A percentile compares a stretch with the other conserved stretches of the same genome.
Conservation (phyloP, 2,329 filamentous ascomycete genomes). For the Fonsecaea erecta region DNA sequence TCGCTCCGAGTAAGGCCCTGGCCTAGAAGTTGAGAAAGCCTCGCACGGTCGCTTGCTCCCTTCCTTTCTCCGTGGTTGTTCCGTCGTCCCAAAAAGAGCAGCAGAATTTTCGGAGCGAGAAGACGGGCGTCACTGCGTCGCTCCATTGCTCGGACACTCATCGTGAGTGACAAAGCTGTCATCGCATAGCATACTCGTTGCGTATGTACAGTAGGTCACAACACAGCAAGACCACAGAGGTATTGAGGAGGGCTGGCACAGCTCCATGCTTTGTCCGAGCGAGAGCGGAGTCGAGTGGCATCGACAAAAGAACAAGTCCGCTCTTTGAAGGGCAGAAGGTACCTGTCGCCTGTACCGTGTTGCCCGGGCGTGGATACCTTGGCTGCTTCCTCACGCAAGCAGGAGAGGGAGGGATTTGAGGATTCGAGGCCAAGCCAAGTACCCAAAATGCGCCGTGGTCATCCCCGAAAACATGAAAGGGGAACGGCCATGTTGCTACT, state of each 20-base stretch:
- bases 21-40: not conserved
- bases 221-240: not conserved
- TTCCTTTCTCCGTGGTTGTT: not conserved
- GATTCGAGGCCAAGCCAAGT: too few relatives aligned
- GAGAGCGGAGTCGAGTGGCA: not conserved
- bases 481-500: too few relatives aligned
- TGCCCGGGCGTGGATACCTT: not conserved
- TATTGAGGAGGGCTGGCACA: not conserved
- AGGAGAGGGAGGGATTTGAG: not conserved
- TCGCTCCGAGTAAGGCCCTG: not conserved
- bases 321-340: not conserved
- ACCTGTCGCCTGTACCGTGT: not conserved
- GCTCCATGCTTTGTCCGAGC: not conserved
- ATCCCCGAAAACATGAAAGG: too few relatives aligned
- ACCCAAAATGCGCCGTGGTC: too few relatives aligned
- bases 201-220: not conserved
- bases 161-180: not conserved
- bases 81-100: not conserved
- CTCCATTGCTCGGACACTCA: not conserved
- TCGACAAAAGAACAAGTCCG: not conserved
- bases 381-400: not conserved
- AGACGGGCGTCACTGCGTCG: not conserved
- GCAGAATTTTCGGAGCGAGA: not conserved
- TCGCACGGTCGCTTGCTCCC: not conserved
- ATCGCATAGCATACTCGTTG: not conserved